Evolutionary conservation across 2,329 filamentous ascomycete genomes (phyloP).

Genomic region (Cadophora gregata): DNA sequence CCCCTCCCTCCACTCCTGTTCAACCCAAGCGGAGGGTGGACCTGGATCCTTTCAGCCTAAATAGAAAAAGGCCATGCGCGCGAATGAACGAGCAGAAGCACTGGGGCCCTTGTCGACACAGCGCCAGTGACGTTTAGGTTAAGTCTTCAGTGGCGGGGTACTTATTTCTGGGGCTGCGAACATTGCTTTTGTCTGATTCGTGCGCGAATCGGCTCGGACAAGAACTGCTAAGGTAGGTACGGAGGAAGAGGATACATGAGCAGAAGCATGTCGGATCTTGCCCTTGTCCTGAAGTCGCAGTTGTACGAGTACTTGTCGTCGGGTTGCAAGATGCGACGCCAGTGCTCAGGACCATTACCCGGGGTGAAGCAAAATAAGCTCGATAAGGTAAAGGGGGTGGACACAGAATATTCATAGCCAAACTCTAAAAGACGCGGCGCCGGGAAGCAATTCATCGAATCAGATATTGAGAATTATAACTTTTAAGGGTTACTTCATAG

Average conservation of each 20-base stretch:
- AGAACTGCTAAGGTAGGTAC: background rate
- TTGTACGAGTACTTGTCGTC: too few relatives aligned
- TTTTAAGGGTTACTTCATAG: too few relatives aligned
- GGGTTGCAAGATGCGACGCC: conserved; percentile 2
- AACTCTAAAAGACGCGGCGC: too few relatives aligned
- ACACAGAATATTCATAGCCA: too few relatives aligned
- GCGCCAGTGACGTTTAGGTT: conserved; percentile 5
- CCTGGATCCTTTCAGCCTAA: conserved; percentile 25
- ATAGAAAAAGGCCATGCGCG: conserved; percentile 31
- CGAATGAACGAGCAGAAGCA: conserved; percentile 27
- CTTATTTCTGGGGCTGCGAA: background rate
- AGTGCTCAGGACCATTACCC: conserved; percentile 5
- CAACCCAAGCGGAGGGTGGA: conserved; percentile 8
- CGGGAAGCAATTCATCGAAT: too few relatives aligned
- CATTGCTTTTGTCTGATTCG: conserved; percentile 1
- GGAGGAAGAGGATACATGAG: background rate
- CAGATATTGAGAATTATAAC: too few relatives aligned
- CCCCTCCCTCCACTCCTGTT: conserved; percentile 12
- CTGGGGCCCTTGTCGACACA: background rate
- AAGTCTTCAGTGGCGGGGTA: background rate
- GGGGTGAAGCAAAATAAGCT: too few relatives aligned
- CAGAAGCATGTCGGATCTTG: background rate
- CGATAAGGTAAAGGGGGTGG: too few relatives aligned
- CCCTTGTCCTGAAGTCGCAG: too few relatives aligned
- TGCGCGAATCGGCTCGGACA: background rate